Percentiles rank a stretch among this genome's conserved stretches.
Conservation (phyloP, 1,139 yeast genomes). For the Suhomyces terraborum region DNA sequence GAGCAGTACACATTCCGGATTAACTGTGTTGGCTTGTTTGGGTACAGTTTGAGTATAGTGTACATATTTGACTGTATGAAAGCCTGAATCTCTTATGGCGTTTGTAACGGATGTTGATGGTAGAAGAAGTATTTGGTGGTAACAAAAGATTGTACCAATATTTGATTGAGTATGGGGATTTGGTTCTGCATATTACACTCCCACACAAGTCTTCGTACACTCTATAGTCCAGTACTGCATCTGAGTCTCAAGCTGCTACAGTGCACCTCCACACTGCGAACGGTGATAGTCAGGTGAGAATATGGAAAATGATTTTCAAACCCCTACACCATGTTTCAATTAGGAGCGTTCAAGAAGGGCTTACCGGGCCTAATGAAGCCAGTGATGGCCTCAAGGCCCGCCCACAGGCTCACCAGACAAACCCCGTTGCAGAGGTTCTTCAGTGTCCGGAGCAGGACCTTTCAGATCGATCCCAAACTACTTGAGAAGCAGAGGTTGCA, state of each 20-base stretch:
- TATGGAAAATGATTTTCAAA: constrained; percentile 4
- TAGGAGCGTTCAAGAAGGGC: not conserved
- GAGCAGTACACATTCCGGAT: no score
- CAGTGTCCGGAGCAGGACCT: not conserved
- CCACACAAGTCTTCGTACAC: not conserved
- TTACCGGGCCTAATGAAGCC: constrained; percentile 2
- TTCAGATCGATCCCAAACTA: constrained; percentile 1
- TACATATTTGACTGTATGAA: no score
- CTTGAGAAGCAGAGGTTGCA: constrained; percentile 1
- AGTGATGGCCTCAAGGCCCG: not conserved
- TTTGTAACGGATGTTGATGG: no score
- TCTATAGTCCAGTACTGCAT: not conserved
- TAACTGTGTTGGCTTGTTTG: no score
- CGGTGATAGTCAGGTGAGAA: constrained; percentile 6
- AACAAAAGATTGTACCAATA: no score
- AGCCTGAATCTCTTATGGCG: no score
- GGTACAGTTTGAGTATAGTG: no score
- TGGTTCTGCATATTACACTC: not conserved
- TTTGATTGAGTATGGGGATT: not conserved
- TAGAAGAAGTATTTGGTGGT: no score
- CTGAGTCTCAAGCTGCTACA: not conserved
- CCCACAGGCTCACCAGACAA: not conserved
- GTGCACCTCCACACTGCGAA: not conserved
- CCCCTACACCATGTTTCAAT: constrained; percentile 6
- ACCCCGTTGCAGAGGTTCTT: not conserved